Conservation (phyloP, 2,329 filamentous ascomycete species). For the Neopestalotiopsis sp. region DNA sequence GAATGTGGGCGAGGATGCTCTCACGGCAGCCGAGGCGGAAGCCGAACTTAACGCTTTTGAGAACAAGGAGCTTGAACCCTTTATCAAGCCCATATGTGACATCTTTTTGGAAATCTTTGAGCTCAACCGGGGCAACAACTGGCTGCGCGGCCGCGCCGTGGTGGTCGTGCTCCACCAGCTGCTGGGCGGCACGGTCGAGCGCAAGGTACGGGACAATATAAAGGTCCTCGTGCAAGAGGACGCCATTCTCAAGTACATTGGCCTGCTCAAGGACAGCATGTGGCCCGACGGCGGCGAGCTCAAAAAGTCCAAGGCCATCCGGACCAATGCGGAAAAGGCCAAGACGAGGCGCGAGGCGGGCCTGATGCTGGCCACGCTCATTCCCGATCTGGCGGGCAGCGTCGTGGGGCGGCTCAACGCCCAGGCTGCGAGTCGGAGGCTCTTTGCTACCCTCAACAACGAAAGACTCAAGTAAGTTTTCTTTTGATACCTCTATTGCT, state of each 20-base stretch:
- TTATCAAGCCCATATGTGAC: constrained; percentile 98
- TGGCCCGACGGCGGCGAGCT: constrained; percentile 76
- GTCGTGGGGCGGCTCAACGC: constrained; percentile 94
- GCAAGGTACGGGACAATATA: constrained; percentile 88
- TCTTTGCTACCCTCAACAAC: constrained; percentile 94
- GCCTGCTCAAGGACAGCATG: constrained; percentile 74
- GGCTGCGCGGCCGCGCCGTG: constrained; percentile 93
- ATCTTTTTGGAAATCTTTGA: constrained; percentile 96
- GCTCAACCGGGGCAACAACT: constrained; percentile 93
- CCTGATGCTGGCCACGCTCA: constrained; percentile 83
- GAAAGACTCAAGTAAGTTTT: constrained; percentile 79
- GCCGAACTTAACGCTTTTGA: constrained; percentile 94
- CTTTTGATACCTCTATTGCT: not conserved
- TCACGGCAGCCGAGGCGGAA: constrained; percentile 77
- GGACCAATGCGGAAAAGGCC: constrained; percentile 76
- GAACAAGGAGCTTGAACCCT: constrained; percentile 86
- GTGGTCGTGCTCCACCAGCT: constrained; percentile 96
- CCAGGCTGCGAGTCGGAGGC: constrained; percentile 83
- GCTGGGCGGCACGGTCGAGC: constrained; percentile 92
- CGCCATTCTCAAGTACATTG: constrained; percentile 76
- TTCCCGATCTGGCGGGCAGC: constrained; percentile 89
- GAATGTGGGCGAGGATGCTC: constrained; percentile 55
- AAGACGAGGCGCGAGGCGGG: constrained; percentile 86
- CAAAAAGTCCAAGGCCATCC: constrained; percentile 54
- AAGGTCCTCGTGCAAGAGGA: constrained; percentile 78